phyloP scores from a whole-genome alignment of 2,329 filamentous ascomycete species.

The Calonectria hongkongensis region DNA sequence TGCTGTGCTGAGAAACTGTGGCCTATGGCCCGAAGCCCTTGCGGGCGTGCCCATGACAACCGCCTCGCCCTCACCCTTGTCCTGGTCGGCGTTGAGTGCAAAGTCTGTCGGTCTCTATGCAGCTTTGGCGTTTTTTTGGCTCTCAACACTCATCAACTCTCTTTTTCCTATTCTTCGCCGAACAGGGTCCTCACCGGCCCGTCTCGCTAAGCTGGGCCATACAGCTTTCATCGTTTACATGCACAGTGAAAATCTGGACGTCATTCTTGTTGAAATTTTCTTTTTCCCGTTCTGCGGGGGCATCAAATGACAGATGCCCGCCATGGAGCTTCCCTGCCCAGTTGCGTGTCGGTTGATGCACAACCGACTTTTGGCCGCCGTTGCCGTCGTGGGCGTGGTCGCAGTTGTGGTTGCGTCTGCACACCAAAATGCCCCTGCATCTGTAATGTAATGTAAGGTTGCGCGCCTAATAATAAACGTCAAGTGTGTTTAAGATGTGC shows the following conservation, averaged over 20 bases:
- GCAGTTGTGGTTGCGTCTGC: slow-evolving; percentile 40
- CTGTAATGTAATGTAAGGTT: slow-evolving; percentile 24
- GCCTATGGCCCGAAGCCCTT: slow-evolving; percentile 19
- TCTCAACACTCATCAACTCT: slow-evolving; percentile 27
- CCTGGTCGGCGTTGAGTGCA: slow-evolving; percentile 23
- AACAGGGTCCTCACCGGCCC: slow-evolving; percentile 26
- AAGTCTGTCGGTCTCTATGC: slow-evolving; percentile 24
- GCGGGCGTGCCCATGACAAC: slow-evolving; percentile 23
- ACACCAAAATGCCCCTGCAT: slow-evolving; percentile 34
- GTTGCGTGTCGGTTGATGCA: slow-evolving; percentile 32
- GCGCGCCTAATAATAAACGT: slow-evolving; percentile 40
- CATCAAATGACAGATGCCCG: slow-evolving; percentile 35
- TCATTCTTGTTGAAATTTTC: slow-evolving; percentile 25
- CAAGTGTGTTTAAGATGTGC: slow-evolving; percentile 23
- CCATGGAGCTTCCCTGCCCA: slow-evolving; percentile 40
- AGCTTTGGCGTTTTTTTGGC: slow-evolving; percentile 27
- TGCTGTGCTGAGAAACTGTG: slow-evolving; percentile 31
- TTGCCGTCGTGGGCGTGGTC: slow-evolving; percentile 43
- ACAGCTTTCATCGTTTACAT: slow-evolving; percentile 24
- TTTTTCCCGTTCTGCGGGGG: slow-evolving; percentile 29
- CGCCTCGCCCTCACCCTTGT: slow-evolving; percentile 12
- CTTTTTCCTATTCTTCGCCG: slow-evolving; percentile 22
- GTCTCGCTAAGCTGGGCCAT: slow-evolving; percentile 25
- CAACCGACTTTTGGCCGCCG: slow-evolving; percentile 42
- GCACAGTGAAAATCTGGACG: slow-evolving; percentile 38